Evolutionary conservation across 257 asterid genomes (phyloP).

Genomic region (Mentha longifolia): DNA sequence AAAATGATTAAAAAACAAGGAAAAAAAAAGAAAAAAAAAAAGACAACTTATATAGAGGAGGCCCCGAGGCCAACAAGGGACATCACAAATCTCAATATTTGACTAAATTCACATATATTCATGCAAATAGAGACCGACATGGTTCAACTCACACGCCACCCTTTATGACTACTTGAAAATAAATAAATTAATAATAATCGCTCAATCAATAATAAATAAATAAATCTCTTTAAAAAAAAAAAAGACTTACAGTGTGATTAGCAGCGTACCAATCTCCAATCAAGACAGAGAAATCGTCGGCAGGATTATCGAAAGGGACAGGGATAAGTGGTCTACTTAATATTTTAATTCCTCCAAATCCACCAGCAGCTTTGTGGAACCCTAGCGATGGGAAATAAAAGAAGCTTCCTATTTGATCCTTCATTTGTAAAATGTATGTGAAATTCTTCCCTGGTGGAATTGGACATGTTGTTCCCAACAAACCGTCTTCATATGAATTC

Average conservation of each 20-base stretch:
- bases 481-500: constrained; percentile 89
- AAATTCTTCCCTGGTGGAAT: constrained; percentile 88
- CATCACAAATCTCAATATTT: no score
- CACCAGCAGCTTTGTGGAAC: constrained; percentile 96
- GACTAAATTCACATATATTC: no score
- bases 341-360: constrained; percentile 81
- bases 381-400: constrained; percentile 85
- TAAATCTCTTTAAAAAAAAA: neutral
- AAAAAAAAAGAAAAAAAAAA: no score
- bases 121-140: no score
- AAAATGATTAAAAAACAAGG: no score
- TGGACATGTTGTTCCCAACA: constrained; percentile 93
- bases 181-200: no score
- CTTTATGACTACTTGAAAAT: no score
- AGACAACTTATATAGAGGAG: no score
- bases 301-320: constrained; percentile 76
- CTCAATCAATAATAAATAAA: no score
- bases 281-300: constrained; percentile 66
- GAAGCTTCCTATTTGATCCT: constrained; percentile 97
- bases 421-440: constrained; percentile 89
- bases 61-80: no score
- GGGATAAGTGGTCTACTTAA: constrained; percentile 89
- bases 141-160: no score
- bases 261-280: constrained; percentile 88
- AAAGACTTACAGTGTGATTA: constrained; percentile 76